Conservation (phyloP, 495 filamentous ascomycete species). For the Hypoxylon crocopeplum region DNA sequence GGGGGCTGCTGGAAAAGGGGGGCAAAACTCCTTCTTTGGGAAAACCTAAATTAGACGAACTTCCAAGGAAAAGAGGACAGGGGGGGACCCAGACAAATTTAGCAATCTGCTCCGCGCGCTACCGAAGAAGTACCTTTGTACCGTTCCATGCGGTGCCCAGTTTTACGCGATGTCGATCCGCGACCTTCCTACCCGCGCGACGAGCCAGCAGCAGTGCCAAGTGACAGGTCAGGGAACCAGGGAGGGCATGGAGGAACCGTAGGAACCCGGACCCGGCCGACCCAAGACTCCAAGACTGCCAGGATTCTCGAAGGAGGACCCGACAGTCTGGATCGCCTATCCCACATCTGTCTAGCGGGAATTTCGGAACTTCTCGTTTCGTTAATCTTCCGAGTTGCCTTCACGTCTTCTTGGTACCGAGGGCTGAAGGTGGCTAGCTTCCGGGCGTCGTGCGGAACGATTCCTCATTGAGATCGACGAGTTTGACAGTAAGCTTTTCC, state of each 20-base stretch:
- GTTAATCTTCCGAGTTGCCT: conserved; percentile 13
- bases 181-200: no score
- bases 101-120: conserved; percentile 27
- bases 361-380: conserved; percentile 11
- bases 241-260: conserved; percentile 1
- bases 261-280: conserved; percentile 21
- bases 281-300: neutral
- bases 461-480: no score
- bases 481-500: no score
- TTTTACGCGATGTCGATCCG: conserved; percentile 19
- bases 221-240: no score
- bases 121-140: neutral
- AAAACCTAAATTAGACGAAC: neutral
- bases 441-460: no score
- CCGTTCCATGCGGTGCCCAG: conserved; percentile 1
- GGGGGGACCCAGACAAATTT: conserved; percentile 7
- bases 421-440: neutral
- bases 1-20: conserved; percentile 2
- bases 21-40: neutral
- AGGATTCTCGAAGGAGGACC: conserved; percentile 19
- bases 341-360: conserved; percentile 19
- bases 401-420: conserved; percentile 9
- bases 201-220: no score
- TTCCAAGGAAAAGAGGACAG: neutral
- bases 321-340: conserved; percentile 28